Percentiles rank a stretch among this genome's conserved stretches.
Conservation (phyloP, 2,329 filamentous ascomycete species). For the Zymoseptoria tritici region DNA sequence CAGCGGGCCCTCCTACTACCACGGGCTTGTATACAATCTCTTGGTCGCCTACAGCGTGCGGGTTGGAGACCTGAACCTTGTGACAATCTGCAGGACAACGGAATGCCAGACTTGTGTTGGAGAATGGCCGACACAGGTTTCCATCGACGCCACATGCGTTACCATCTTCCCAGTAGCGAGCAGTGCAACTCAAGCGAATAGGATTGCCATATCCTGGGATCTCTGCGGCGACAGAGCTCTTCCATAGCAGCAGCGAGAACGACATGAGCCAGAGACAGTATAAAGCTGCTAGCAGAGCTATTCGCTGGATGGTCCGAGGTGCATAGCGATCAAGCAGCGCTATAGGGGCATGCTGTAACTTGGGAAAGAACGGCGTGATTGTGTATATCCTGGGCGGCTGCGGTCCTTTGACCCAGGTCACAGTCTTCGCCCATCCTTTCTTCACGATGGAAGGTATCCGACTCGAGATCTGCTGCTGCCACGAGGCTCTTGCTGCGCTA, state of each 20-base stretch:
- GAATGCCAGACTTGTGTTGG: slow-evolving; percentile 62
- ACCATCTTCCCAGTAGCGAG: slow-evolving; percentile 61
- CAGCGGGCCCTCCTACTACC: slow-evolving; percentile 47
- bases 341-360: slow-evolving; percentile 60
- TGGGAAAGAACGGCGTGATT: slow-evolving; percentile 52
- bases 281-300: slow-evolving; percentile 52
- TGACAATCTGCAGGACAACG: slow-evolving; percentile 67
- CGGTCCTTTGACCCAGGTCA: slow-evolving; percentile 44
- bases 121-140: slow-evolving; percentile 67
- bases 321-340: slow-evolving; percentile 55
- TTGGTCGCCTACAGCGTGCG: slow-evolving; percentile 65
- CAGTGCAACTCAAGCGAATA: slow-evolving; percentile 57
- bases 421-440: slow-evolving; percentile 30
- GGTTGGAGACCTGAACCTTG: slow-evolving; percentile 58
- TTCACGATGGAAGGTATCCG: slow-evolving; percentile 23
- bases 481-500: slow-evolving; percentile 9
- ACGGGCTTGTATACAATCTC: slow-evolving; percentile 50
- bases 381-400: slow-evolving; percentile 42
- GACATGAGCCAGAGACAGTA: slow-evolving; percentile 61
- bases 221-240: slow-evolving; percentile 52
- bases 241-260: slow-evolving; percentile 61
- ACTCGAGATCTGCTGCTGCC: slow-evolving; percentile 19
- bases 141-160: slow-evolving; percentile 71
- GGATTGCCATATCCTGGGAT: slow-evolving; percentile 62
- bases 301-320: slow-evolving; percentile 52